Evolutionary conservation across 192 early-diverging fungal genomes (phyloP).

Genomic region (Glomus cerebriforme): DNA sequence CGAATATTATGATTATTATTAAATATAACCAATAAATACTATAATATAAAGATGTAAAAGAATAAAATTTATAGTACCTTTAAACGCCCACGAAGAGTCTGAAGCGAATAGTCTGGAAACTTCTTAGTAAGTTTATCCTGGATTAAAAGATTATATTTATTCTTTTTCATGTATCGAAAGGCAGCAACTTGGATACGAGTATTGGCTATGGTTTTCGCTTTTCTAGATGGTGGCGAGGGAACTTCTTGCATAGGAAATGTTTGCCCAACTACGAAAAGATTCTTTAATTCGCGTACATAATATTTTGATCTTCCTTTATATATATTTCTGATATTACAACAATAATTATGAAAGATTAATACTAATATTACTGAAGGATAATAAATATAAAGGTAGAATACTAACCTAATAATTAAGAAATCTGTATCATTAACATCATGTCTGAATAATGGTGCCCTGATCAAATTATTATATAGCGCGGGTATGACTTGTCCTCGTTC

Average conservation of each 20-base stretch:
- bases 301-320: conserved; percentile 82
- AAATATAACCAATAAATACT: neutral
- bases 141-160: conserved; percentile 71
- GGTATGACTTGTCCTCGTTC: conserved; percentile 88
- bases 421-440: conserved; percentile 75
- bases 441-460: conserved; percentile 87
- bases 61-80: neutral
- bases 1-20: neutral
- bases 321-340: conserved; percentile 49
- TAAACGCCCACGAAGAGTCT: conserved; percentile 85
- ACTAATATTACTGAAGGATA: neutral
- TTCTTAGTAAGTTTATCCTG: conserved; percentile 76
- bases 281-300: conserved; percentile 81
- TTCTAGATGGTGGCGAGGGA: conserved; percentile 91
- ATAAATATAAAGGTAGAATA: neutral
- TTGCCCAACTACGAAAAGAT: conserved; percentile 87
- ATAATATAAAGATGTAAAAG: neutral
- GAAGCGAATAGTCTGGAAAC: conserved; percentile 86
- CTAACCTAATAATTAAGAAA: conserved; percentile 76
- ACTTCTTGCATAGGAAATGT: conserved; percentile 93
- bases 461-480: conserved; percentile 91
- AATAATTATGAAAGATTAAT: neutral
- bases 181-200: conserved; percentile 86
- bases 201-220: conserved; percentile 84
- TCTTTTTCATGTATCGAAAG: conserved; percentile 84